phyloP scores from a whole-genome alignment of 352 stramenopile species.

The Globisporangium yorkense region DNA sequence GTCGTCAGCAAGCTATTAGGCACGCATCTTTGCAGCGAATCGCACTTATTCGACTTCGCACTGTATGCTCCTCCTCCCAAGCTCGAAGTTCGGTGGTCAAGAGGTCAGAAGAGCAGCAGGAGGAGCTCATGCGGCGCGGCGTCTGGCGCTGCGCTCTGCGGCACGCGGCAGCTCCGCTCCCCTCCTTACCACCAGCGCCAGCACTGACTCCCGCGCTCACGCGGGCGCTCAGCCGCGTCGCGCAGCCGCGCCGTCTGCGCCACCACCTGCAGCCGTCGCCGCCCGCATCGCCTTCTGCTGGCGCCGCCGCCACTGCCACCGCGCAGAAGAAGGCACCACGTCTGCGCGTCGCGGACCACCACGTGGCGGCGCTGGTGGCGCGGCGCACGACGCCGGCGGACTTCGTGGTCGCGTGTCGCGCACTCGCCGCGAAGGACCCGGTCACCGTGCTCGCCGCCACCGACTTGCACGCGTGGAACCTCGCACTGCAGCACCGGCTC shows the following conservation, averaged over 20 bases:
- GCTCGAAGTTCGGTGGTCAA: neutral
- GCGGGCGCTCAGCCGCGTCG: neutral
- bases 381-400: conserved; percentile 18
- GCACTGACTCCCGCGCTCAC: too few relatives aligned
- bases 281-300: neutral
- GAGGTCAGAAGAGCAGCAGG: neutral
- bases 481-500: conserved; percentile 54
- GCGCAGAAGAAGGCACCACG: conserved; percentile 8
- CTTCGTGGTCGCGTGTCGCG: conserved; percentile 29
- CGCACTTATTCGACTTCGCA: too few relatives aligned
- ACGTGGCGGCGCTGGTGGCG: conserved; percentile 32
- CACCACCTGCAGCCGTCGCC: too few relatives aligned
- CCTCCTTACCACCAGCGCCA: too few relatives aligned
- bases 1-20: neutral
- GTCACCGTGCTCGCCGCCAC: conserved; percentile 38
- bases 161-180: too few relatives aligned
- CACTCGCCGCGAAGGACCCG: conserved; percentile 33
- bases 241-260: neutral
- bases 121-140: conserved; percentile 5
- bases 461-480: conserved; percentile 47
- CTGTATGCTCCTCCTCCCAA: too few relatives aligned
- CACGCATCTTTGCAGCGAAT: neutral
- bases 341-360: conserved; percentile 24
- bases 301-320: neutral
- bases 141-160: neutral